phyloP scores from a whole-genome alignment of 768 basidiomycete species.

The Rhodosporidiobolus odoratus region DNA sequence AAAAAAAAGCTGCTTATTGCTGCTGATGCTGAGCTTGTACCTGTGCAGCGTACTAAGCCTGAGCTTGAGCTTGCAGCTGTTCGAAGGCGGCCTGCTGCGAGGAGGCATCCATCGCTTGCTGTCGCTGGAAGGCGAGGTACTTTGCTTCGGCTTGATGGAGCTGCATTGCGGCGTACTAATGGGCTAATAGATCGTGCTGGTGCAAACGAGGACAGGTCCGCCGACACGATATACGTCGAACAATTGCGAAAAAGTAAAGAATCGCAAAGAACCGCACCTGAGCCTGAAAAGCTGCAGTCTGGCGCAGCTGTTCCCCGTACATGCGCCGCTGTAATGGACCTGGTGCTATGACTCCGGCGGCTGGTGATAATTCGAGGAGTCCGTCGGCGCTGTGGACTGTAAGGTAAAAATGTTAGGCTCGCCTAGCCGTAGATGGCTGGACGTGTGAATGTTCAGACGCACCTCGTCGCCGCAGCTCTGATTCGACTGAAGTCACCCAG shows the following conservation, averaged over 20 bases:
- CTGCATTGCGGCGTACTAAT: conserved; percentile 39
- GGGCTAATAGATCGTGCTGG: too few species aligned
- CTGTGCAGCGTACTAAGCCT: conserved; percentile 40
- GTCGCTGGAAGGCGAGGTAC: conserved; percentile 53
- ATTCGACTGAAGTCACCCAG: conserved; percentile 63
- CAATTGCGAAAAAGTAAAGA: too few species aligned
- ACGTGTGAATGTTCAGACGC: neutral
- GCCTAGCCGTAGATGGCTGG: neutral
- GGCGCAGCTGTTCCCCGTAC: neutral
- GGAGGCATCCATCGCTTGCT: conserved; percentile 73
- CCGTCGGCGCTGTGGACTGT: conserved; percentile 19
- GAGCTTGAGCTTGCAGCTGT: conserved; percentile 49
- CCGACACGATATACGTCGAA: too few species aligned
- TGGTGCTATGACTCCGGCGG: neutral
- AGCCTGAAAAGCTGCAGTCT: neutral
- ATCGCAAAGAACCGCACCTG: neutral
- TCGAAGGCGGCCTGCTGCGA: conserved; percentile 47
- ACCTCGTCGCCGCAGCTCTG: neutral
- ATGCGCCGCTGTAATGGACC: conserved; percentile 4
- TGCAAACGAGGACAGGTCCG: too few species aligned
- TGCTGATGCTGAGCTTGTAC: conserved; percentile 46
- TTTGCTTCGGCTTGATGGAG: conserved; percentile 30
- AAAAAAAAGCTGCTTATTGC: conserved; percentile 36
- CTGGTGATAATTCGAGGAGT: neutral
- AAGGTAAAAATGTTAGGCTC: conserved; percentile 46